A percentile compares a stretch with the other conserved stretches of the same genome.
phyloP scores from a whole-genome alignment of 225 moss, liverwort and hornwort species.

The Thuidium tamariscinum region DNA sequence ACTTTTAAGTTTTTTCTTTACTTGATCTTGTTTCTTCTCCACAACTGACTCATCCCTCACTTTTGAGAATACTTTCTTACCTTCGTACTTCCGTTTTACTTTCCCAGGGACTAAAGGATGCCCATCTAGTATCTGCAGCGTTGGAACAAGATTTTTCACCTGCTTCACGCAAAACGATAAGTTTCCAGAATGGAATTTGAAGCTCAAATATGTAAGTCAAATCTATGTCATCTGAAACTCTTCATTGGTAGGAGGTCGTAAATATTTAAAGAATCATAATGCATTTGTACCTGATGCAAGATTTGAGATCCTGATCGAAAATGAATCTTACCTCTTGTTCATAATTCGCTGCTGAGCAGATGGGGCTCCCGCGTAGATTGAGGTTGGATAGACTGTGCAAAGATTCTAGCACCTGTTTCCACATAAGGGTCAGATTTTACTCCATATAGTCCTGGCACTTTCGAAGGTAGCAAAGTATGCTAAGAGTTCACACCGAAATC shows the following conservation, averaged over 20 bases:
- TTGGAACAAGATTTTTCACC: conserved; percentile 58
- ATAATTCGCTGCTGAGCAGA: conserved; percentile 45
- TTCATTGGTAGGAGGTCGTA: background rate
- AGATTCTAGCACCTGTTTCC: conserved; percentile 46
- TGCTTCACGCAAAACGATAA: conserved; percentile 5
- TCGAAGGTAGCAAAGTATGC: background rate
- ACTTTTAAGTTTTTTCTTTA: background rate
- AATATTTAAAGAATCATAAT: background rate
- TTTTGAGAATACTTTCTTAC: conserved; percentile 13
- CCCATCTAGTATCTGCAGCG: conserved; percentile 72
- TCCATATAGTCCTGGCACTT: background rate
- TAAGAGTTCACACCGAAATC: background rate
- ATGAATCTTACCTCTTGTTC: conserved; percentile 42
- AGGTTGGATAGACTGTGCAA: conserved; percentile 65
- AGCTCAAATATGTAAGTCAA: background rate
- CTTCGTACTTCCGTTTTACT: conserved; percentile 33
- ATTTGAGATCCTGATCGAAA: background rate
- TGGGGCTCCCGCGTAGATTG: conserved; percentile 66
- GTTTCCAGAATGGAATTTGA: background rate
- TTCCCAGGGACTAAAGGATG: conserved; percentile 51
- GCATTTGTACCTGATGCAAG: background rate
- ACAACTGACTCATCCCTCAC: background rate
- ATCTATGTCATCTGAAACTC: background rate
- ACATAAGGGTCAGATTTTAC: background rate
- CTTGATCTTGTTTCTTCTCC: background rate